Conservation (phyloP, 1,139 yeast genomes). For the Citeromyces hawaiiensis region DNA sequence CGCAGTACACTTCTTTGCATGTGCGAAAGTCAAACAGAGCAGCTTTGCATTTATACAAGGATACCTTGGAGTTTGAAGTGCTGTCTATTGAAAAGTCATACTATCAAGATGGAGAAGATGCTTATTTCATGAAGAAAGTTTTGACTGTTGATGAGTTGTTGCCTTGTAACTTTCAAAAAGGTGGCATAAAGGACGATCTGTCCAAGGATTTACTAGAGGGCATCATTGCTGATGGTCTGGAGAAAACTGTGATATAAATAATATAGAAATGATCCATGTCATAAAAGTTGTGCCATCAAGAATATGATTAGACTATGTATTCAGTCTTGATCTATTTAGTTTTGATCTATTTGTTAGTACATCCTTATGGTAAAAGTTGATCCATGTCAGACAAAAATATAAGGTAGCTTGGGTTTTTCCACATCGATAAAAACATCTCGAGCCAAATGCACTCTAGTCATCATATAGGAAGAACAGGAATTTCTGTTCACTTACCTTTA, state of each 20-base stretch:
- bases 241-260: conserved; percentile 3
- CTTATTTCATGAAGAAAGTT: conserved; percentile 83
- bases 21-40: conserved; percentile 92
- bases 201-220: conserved; percentile 19
- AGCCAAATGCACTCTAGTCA: conserved; percentile 95
- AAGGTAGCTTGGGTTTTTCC: conserved; percentile 91
- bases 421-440: conserved; percentile 81
- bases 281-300: too few relatives aligned
- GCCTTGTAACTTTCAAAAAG: conserved; percentile 40
- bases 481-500: background rate
- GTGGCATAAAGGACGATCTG: conserved; percentile 37
- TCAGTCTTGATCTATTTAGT: too few relatives aligned
- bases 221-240: background rate
- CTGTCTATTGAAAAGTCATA: conserved; percentile 73
- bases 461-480: conserved; percentile 22
- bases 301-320: too few relatives aligned
- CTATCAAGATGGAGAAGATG: conserved; percentile 97
- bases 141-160: conserved; percentile 44
- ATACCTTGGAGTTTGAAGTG: conserved; percentile 73
- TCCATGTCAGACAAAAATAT: conserved; percentile 20
- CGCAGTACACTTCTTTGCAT: conserved; percentile 79
- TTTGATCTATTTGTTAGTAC: too few relatives aligned
- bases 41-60: conserved; percentile 83
- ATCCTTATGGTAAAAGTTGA: background rate
- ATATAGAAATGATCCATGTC: too few relatives aligned